phyloP scores from a whole-genome alignment of 2,329 filamentous ascomycete species.

The Pseudogymnoascus sp. region DNA sequence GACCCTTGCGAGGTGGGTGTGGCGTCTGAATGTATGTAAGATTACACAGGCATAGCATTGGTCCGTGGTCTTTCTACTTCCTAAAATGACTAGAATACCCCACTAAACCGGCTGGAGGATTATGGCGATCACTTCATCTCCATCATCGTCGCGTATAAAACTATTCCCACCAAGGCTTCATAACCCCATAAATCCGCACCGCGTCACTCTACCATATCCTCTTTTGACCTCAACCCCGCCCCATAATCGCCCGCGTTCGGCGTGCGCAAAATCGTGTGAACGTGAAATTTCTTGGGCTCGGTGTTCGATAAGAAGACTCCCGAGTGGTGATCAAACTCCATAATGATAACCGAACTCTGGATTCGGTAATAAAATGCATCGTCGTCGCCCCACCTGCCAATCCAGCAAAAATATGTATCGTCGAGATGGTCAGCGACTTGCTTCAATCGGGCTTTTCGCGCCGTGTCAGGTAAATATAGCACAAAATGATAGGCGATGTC shows the following conservation, averaged over 20 bases:
- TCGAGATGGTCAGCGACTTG: conserved; percentile 46
- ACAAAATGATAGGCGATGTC: conserved; percentile 56
- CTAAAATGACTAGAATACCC: not conserved
- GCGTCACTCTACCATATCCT: not conserved
- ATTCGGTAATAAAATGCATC: conserved; percentile 73
- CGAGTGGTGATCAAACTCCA: conserved; percentile 74
- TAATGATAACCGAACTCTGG: conserved; percentile 64
- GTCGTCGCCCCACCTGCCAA: conserved; percentile 56
- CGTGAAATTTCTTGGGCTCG: conserved; percentile 69
- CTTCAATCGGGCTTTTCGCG: conserved; percentile 46
- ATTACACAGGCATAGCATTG: not conserved
- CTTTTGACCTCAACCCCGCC: conserved; percentile 33
- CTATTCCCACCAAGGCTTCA: not conserved
- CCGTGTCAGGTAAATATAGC: conserved; percentile 45
- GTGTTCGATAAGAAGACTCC: conserved; percentile 69
- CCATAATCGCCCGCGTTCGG: conserved; percentile 75
- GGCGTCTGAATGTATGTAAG: not conserved
- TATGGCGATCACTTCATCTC: not conserved
- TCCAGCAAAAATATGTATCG: conserved; percentile 78
- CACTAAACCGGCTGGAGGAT: not conserved
- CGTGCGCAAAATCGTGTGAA: conserved; percentile 63
- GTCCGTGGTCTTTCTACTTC: not conserved
- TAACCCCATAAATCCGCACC: not conserved
- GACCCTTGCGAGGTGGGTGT: not conserved
- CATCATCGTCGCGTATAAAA: not conserved